Conservation (phyloP, 148 eudicot species). For the Vaccinium myrtillus region DNA sequence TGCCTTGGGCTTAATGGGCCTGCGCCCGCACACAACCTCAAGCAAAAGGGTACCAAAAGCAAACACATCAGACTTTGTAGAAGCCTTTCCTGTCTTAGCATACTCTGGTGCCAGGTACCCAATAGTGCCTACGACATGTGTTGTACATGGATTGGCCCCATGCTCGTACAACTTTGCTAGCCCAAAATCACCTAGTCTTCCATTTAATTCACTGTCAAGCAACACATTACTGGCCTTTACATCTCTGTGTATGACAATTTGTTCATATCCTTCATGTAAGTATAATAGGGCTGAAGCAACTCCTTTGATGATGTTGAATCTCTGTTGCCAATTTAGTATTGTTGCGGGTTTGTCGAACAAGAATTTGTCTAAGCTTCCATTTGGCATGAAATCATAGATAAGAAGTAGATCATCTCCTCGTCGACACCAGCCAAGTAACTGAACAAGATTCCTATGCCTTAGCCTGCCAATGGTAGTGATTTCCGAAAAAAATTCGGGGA, state of each 20-base stretch:
- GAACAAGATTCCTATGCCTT: conserved; percentile 44
- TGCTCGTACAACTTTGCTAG: conserved; percentile 66
- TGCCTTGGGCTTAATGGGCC: conserved; percentile 36
- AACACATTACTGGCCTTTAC: conserved; percentile 64
- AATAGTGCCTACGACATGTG: conserved; percentile 54
- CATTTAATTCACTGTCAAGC: conserved; percentile 53
- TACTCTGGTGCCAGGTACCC: conserved; percentile 62
- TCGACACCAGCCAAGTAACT: conserved; percentile 46
- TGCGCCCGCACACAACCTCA: conserved; percentile 45
- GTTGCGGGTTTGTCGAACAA: conserved; percentile 26
- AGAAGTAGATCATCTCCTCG: conserved; percentile 43
- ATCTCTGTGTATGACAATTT: conserved; percentile 56
- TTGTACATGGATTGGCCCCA: conserved; percentile 43
- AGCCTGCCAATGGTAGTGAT: conserved; percentile 43
- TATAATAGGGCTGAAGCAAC: conserved; percentile 48
- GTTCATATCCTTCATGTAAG: conserved; percentile 58
- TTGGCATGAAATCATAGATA: conserved; percentile 62
- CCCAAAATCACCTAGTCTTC: conserved; percentile 58
- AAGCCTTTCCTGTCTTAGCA: conserved; percentile 44
- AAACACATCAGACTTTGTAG: conserved; percentile 52
- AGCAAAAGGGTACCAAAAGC: conserved; percentile 42
- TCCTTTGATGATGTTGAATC: conserved; percentile 47
- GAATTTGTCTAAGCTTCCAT: conserved; percentile 55
- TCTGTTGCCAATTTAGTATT: conserved; percentile 39
- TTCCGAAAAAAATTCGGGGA: conserved; percentile 43